Evolutionary conservation across 495 filamentous ascomycete species (phyloP), one percentile per base, ranked within the genome.

Genomic region (Aspergillus haitiensis): DNA sequence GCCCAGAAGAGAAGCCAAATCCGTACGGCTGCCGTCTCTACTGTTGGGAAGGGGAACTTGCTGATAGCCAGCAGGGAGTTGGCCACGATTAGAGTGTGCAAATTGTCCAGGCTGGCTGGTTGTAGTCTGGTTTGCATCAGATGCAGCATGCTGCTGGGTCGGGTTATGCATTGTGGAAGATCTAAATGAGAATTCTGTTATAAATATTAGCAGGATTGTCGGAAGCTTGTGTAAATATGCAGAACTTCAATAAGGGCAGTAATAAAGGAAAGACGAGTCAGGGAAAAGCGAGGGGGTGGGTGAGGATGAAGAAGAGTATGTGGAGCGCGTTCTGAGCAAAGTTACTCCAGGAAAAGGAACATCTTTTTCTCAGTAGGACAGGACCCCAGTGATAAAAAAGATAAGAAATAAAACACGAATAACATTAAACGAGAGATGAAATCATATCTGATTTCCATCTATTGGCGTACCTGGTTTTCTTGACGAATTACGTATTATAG

Each of bases 151-250:
- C 50, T 60, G 58, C 49, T 60, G 58, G 37, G 32, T 47, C 21
- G 61, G 61, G 46, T 39, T 32, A 68, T 69, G 76, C 78, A 73
- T 73, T 60, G 59, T 73, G 67, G 32, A 36, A 27, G 44, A 44
- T 48, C 60, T 63, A 48, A 56, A 56, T 65, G 59, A 45, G 48
- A 44, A 7, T 35, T 60, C 56, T 60, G 32, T 15, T 1, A 9
- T 2, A 54, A 7, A 40, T 8, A n/a, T 9, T 64, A 27, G 16
- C 35, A 42, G 13, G 45, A 18, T 33, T 15, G 21, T 15, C 10
- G 53, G 47, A 15, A 18, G 12, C 39, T 27, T 27, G 21, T 27
- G 21, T 1, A 27, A 27, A 27, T 27, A 27, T 27, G 21, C 21
- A 27, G 21, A 1, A 27, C 21, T 27, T 1, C 3, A 3, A 27